Percentiles rank a stretch among this genome's conserved stretches.
phyloP scores from a whole-genome alignment of 345 rosid genomes.

The Salix purpurea region DNA sequence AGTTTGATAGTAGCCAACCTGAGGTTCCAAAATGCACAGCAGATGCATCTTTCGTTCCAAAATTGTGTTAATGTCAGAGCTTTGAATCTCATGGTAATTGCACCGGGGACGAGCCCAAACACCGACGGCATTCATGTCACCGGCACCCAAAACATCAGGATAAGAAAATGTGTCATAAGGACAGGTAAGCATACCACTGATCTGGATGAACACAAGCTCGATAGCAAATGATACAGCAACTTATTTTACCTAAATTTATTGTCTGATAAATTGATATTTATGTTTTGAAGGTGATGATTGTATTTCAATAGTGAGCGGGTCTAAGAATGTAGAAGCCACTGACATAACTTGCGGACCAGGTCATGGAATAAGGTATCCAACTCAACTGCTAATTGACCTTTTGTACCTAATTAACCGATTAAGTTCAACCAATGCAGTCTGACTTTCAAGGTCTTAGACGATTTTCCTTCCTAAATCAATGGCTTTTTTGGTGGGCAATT shows the following conservation, averaged over 20 bases:
- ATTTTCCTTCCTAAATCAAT: neutral
- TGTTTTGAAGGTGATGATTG: slow-evolving; percentile 78
- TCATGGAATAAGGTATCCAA: slow-evolving; percentile 79
- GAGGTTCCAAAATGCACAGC: slow-evolving; percentile 63
- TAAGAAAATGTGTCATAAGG: slow-evolving; percentile 49
- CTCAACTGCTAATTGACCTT: neutral
- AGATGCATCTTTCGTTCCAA: slow-evolving; percentile 68
- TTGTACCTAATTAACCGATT: neutral
- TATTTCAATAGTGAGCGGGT: slow-evolving; percentile 81
- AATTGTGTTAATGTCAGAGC: slow-evolving; percentile 54
- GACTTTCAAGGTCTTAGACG: neutral
- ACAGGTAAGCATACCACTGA: slow-evolving; percentile 45
- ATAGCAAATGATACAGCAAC: too few relatives aligned
- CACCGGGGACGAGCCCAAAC: slow-evolving; percentile 80
- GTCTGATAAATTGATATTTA: neutral
- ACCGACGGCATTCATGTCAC: slow-evolving; percentile 89
- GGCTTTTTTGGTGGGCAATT: neutral
- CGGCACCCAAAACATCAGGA: slow-evolving; percentile 53
- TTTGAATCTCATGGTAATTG: slow-evolving; percentile 42
- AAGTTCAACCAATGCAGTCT: neutral
- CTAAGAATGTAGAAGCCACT: slow-evolving; percentile 67
- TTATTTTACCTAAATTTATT: too few relatives aligned
- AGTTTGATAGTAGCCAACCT: slow-evolving; percentile 54
- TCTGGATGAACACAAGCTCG: too few relatives aligned
- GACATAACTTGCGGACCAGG: slow-evolving; percentile 91